Conservation (phyloP, 1,284 basidiomycete species). For the Flammula alnicola region DNA sequence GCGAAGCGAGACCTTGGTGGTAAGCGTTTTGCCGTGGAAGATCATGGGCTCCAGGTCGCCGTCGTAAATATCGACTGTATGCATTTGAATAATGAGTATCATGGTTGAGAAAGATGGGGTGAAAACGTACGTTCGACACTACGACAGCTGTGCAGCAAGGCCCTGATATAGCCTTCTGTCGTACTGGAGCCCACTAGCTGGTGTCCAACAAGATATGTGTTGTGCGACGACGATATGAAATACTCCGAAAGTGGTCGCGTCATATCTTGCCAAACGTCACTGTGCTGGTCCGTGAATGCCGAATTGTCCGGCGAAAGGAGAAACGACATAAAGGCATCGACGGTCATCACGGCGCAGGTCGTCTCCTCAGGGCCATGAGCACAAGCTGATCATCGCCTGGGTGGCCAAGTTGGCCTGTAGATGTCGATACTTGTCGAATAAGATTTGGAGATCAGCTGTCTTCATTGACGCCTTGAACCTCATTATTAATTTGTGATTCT, state of each 20-base stretch:
- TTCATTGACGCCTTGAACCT: conserved; percentile 53
- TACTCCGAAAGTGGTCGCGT: conserved; percentile 86
- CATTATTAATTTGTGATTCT: background rate
- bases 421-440: conserved; percentile 63
- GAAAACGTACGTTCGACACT: conserved; percentile 83
- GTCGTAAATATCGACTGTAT: conserved; percentile 88
- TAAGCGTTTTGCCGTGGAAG: conserved; percentile 91
- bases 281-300: conserved; percentile 38
- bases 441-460: conserved; percentile 47
- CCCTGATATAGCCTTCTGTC: conserved; percentile 94
- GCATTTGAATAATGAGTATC: conserved; percentile 6
- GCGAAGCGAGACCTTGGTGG: conserved; percentile 81
- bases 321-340: conserved; percentile 76
- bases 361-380: conserved; percentile 8
- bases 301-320: conserved; percentile 59
- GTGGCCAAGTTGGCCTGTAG: conserved; percentile 37
- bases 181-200: conserved; percentile 94
- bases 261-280: conserved; percentile 53
- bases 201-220: conserved; percentile 94
- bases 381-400: conserved; percentile 12
- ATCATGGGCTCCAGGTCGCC: conserved; percentile 84
- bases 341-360: conserved; percentile 63
- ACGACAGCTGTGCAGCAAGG: conserved; percentile 89
- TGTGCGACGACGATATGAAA: conserved; percentile 94
- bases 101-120: conserved; percentile 38